Conservation (phyloP, 192 early-diverging fungal species). For the Linderina pennispora region DNA sequence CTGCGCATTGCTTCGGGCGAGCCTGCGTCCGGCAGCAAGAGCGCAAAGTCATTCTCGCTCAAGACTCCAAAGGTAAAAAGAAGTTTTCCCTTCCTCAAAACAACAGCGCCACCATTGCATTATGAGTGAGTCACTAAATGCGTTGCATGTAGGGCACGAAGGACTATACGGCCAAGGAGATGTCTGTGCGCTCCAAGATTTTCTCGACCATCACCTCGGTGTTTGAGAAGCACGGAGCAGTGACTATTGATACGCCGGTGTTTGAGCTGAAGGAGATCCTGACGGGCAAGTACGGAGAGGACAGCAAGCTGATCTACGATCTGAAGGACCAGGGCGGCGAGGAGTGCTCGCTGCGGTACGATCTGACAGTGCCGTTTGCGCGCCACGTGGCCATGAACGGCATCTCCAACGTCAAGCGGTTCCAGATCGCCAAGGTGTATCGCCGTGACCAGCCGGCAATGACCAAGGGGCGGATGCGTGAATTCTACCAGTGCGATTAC, state of each 20-base stretch:
- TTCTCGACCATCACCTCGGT: constrained; percentile 79
- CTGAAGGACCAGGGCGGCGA: constrained; percentile 96
- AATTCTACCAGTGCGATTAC: constrained; percentile 99
- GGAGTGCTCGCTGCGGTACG: constrained; percentile 91
- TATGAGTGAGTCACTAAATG: no score
- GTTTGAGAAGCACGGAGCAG: constrained; percentile 95
- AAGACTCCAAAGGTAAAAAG: constrained; percentile 66
- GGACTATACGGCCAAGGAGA: constrained; percentile 93
- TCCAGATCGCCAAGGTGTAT: constrained; percentile 98
- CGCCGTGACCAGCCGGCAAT: constrained; percentile 96
- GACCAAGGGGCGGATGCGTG: constrained; percentile 97
- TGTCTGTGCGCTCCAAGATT: constrained; percentile 93
- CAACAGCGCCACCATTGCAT: no score
- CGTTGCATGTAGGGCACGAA: constrained; percentile 69
- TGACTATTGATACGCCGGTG: constrained; percentile 98
- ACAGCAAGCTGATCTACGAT: constrained; percentile 98
- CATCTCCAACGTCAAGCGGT: constrained; percentile 85
- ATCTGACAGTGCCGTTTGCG: constrained; percentile 97
- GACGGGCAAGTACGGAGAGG: constrained; percentile 96
- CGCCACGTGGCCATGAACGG: constrained; percentile 92
- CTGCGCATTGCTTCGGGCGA: constrained; percentile 39
- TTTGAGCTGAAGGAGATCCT: constrained; percentile 98
- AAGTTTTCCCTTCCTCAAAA: no score
- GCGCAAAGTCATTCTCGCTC: constrained; percentile 52
- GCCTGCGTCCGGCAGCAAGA: constrained; percentile 5